Percentiles rank a stretch among this genome's conserved stretches.
Evolutionary conservation across 768 basidiomycete species (phyloP).

Genomic region (Bullera alba): DNA sequence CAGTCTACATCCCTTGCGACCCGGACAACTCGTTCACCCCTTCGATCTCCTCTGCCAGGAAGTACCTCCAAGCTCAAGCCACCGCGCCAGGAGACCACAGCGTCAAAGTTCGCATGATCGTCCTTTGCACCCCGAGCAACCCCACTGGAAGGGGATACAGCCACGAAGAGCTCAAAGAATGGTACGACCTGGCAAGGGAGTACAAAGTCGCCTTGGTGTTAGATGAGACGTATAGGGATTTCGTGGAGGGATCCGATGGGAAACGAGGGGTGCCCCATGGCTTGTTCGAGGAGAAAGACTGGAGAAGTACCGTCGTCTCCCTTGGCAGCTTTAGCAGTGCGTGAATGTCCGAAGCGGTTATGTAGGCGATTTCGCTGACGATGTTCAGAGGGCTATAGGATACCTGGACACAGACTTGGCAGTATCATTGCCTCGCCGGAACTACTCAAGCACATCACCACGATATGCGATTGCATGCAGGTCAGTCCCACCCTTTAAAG

Average conservation of each 20-base stretch:
- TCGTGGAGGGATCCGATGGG: conserved; percentile 46
- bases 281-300: conserved; percentile 48
- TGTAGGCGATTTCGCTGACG: not conserved
- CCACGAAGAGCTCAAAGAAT: conserved; percentile 54
- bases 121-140: conserved; percentile 53
- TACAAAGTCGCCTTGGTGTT: conserved; percentile 61
- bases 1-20: conserved; percentile 55
- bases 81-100: conserved; percentile 1
- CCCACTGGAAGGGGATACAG: conserved; percentile 65
- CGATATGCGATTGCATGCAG: conserved; percentile 70
- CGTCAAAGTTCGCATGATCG: conserved; percentile 58
- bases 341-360: conserved; percentile 39
- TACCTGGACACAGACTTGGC: conserved; percentile 75
- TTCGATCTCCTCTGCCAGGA: conserved; percentile 48
- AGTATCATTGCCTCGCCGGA: conserved; percentile 58
- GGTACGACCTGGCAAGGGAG: conserved; percentile 56
- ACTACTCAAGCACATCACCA: conserved; percentile 54
- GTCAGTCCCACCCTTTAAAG: conserved; percentile 27
- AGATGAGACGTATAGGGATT: conserved; percentile 88
- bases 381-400: conserved; percentile 34
- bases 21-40: conserved; percentile 58
- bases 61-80: conserved; percentile 48
- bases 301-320: conserved; percentile 61
- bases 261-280: conserved; percentile 32
- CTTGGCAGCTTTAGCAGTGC: conserved; percentile 74